A percentile compares a stretch with the other conserved stretches of the same genome.
phyloP scores from a whole-genome alignment of 345 rosid species.

The Ailanthus altissimus region DNA sequence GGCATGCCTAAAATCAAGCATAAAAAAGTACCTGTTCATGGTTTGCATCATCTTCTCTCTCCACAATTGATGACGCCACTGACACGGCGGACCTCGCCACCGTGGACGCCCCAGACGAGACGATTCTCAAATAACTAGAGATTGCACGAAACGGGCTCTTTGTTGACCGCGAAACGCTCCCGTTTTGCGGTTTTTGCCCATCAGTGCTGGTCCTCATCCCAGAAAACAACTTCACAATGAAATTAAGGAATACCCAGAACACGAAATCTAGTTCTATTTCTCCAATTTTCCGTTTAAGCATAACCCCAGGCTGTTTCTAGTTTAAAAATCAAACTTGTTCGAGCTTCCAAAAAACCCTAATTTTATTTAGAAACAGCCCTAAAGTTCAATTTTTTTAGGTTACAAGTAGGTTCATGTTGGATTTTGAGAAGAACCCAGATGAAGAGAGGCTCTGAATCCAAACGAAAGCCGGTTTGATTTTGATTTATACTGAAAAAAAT shows the following conservation, averaged over 20 bases:
- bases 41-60: conserved; percentile 54
- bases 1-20: neutral
- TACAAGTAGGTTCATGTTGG: conserved; percentile 23
- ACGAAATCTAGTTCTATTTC: conserved; percentile 28
- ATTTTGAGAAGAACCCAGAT: conserved; percentile 16
- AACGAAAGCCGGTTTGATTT: conserved; percentile 19
- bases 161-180: conserved; percentile 53
- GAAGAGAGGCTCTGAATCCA: conserved; percentile 23
- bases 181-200: conserved; percentile 40
- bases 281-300: conserved; percentile 44
- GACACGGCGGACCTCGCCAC: conserved; percentile 87
- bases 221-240: conserved; percentile 35
- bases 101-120: conserved; percentile 90
- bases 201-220: conserved; percentile 69
- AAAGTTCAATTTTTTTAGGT: conserved; percentile 22
- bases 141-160: conserved; percentile 78
- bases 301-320: conserved; percentile 41
- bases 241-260: conserved; percentile 39
- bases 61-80: conserved; percentile 75
- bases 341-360: conserved; percentile 3
- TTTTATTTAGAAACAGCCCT: conserved; percentile 21
- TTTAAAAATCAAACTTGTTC: neutral
- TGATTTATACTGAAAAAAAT: neutral
- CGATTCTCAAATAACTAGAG: conserved; percentile 69
- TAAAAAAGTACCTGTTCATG: conserved; percentile 63